phyloP scores from a whole-genome alignment of 2,329 filamentous ascomycete genomes.

The Colletotrichum phormii region DNA sequence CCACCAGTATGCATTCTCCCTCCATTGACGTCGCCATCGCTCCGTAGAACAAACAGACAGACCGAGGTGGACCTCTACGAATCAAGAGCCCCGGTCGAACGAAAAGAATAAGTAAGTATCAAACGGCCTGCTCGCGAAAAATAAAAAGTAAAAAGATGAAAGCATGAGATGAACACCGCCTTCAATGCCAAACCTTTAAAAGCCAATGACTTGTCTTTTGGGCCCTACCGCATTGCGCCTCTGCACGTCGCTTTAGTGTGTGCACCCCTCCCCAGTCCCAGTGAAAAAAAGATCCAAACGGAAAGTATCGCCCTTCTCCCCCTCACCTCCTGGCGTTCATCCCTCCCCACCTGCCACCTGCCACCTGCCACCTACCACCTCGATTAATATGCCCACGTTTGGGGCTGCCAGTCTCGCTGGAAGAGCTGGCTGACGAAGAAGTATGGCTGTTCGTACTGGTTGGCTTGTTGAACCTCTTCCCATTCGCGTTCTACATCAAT shows the following conservation, averaged over 20 bases:
- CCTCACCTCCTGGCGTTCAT: background rate
- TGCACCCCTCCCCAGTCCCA: constrained; percentile 20
- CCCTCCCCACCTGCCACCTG: constrained; percentile 14
- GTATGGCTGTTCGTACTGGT: constrained; percentile 65
- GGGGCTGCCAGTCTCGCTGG: constrained; percentile 63
- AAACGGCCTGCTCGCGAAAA: background rate
- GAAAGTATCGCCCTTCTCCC: background rate
- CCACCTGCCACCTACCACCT: background rate
- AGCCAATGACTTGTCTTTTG: constrained; percentile 31
- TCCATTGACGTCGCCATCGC: background rate
- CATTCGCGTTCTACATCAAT: constrained; percentile 52
- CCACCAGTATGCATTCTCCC: constrained; percentile 1
- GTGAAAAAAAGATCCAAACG: constrained; percentile 7
- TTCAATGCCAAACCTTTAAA: constrained; percentile 30
- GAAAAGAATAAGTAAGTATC: background rate
- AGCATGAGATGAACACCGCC: constrained; percentile 20
- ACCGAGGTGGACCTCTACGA: background rate
- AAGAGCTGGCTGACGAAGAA: constrained; percentile 72
- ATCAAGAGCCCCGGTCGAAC: constrained; percentile 7
- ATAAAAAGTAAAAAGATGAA: background rate
- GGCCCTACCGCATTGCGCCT: constrained; percentile 32
- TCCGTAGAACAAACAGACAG: constrained; percentile 19
- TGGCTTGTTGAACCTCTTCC: constrained; percentile 56
- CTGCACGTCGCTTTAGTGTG: constrained; percentile 16
- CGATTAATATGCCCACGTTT: constrained; percentile 43